Evolutionary conservation across 257 asterid genomes (phyloP).

Genomic region (Petunia secreta): DNA sequence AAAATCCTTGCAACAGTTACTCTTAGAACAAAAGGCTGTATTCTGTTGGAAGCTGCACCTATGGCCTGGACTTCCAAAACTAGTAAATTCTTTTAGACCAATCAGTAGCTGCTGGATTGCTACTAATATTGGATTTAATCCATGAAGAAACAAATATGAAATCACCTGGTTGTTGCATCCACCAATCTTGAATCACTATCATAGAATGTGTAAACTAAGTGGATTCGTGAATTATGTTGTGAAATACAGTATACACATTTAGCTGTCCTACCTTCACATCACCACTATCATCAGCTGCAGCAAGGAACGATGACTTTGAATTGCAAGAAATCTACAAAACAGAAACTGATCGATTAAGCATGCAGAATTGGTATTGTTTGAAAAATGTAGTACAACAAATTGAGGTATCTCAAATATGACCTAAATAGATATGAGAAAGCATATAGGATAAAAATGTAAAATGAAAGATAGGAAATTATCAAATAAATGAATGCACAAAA

Average conservation of each 20-base stretch:
- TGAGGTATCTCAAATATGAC: slow-evolving; percentile 2
- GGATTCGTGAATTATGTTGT: neutral
- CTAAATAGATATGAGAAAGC: slow-evolving; percentile 6
- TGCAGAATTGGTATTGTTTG: slow-evolving; percentile 12
- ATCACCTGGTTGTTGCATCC: neutral
- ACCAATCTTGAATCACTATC: neutral
- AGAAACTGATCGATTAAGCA: neutral
- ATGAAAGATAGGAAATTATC: neutral
- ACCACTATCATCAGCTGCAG: slow-evolving; percentile 96
- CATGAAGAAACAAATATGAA: neutral
- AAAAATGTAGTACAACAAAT: neutral
- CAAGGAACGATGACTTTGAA: slow-evolving; percentile 81
- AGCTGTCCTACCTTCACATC: slow-evolving; percentile 76
- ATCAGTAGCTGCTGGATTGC: neutral
- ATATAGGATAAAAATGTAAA: neutral
- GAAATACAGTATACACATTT: neutral
- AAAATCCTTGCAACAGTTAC: neutral
- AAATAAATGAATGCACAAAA: neutral
- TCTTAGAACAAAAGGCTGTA: neutral
- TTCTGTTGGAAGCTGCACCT: neutral
- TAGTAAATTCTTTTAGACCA: neutral
- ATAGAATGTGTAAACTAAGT: neutral
- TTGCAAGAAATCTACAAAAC: slow-evolving; percentile 70
- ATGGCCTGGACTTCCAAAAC: neutral
- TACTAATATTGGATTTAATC: neutral